These are phyloP conservation scores for Cystobasidiaceae sp. DNA, from an alignment of 1,284 basidiomycete genomes.

Conservation along the genomic window DNA sequence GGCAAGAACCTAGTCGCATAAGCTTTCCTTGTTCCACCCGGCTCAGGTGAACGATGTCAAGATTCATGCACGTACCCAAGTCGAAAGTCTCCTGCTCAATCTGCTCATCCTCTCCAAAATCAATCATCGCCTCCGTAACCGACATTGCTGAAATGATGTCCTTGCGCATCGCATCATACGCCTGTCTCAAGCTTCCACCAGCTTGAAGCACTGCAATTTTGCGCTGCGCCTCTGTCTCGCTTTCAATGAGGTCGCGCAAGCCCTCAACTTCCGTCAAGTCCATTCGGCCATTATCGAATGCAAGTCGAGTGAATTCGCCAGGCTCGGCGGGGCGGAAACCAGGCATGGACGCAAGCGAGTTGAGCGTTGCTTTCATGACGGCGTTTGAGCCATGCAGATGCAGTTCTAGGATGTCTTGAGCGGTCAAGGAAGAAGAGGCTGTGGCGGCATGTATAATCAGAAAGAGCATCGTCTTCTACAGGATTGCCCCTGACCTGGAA, in stretches of 20 bases:
- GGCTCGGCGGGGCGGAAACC: slow-evolving; percentile 66
- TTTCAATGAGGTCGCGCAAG: slow-evolving; percentile 72
- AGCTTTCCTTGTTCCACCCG: too few relatives aligned
- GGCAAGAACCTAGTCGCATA: too few relatives aligned
- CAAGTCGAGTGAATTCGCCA: slow-evolving; percentile 80
- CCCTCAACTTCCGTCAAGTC: slow-evolving; percentile 82
- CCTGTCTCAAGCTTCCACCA: slow-evolving; percentile 55
- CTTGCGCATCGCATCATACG: slow-evolving; percentile 60
- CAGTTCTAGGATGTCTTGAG: slow-evolving; percentile 73
- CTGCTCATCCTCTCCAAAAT: slow-evolving; percentile 83
- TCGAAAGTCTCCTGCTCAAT: slow-evolving; percentile 70
- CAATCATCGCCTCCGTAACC: slow-evolving; percentile 76
- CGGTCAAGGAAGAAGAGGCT: slow-evolving; percentile 59
- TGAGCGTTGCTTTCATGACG: slow-evolving; percentile 63
- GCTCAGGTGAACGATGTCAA: background rate
- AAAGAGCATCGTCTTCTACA: background rate
- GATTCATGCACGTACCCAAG: slow-evolving; percentile 46
- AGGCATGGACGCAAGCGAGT: slow-evolving; percentile 57
- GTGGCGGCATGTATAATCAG: too few relatives aligned
- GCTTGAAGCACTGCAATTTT: slow-evolving; percentile 64
- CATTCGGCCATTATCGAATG: slow-evolving; percentile 68
- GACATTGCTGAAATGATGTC: slow-evolving; percentile 67
- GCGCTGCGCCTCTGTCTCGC: slow-evolving; percentile 75
- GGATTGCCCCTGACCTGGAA: slow-evolving; percentile 56
- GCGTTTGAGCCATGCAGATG: slow-evolving; percentile 84